Conservation (phyloP, 108 stramenopile species). For the Pinguiococcus pyrenoidosus region DNA sequence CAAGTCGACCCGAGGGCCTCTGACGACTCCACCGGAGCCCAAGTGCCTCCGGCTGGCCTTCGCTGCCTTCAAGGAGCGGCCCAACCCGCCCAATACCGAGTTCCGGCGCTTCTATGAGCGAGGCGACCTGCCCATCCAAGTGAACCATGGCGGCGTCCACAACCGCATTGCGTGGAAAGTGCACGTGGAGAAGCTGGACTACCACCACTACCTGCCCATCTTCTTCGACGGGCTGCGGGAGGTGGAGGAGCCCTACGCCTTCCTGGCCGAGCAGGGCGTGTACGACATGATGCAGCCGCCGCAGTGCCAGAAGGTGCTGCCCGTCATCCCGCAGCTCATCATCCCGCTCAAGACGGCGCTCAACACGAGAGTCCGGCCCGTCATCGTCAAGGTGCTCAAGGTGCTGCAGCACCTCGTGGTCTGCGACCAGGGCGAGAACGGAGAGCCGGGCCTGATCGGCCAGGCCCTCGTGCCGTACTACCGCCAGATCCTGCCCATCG, state of each 20-base stretch:
- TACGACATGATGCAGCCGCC: constrained; percentile 69
- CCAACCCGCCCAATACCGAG: constrained; percentile 73
- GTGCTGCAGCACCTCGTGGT: constrained; percentile 65
- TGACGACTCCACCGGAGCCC: constrained; percentile 1
- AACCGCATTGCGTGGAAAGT: constrained; percentile 73
- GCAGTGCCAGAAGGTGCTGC: constrained; percentile 54
- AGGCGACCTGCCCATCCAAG: constrained; percentile 65
- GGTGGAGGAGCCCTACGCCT: constrained; percentile 65
- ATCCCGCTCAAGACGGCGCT: constrained; percentile 74
- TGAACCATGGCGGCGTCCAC: constrained; percentile 58
- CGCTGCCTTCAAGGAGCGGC: constrained; percentile 53
- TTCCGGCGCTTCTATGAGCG: constrained; percentile 68
- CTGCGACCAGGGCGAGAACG: constrained; percentile 50
- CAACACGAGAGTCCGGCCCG: constrained; percentile 59
- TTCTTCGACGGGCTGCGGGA: constrained; percentile 78
- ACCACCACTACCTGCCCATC: constrained; percentile 72
- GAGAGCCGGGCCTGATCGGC: constrained; percentile 59
- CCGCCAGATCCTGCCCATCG: constrained; percentile 67
- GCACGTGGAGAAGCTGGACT: constrained; percentile 63
- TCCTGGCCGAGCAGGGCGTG: constrained; percentile 68
- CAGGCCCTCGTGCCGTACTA: constrained; percentile 75
- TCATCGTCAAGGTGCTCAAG: constrained; percentile 69
- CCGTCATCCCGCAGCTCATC: constrained; percentile 70
- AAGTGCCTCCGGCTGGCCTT: constrained; percentile 40
- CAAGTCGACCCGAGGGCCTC: constrained; percentile 32